These are phyloP conservation scores for Diplotaxis tenuifolia DNA, from an alignment of 345 rosid genomes.

Conservation along the genomic window DNA sequence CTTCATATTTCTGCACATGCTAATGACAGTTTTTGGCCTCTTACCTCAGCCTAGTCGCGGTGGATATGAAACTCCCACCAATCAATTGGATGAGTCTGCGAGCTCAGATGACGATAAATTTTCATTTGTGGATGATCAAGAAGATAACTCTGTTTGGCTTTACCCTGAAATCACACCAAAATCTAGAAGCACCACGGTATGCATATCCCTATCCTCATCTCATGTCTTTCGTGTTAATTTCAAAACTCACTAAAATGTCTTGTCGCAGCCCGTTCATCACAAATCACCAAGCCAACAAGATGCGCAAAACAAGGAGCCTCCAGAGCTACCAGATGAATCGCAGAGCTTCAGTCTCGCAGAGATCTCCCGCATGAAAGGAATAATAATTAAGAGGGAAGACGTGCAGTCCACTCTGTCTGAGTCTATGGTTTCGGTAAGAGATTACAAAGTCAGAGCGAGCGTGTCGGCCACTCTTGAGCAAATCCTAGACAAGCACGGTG, in stretches of 20 bases:
- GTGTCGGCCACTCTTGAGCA: conserved; percentile 21
- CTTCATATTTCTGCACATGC: not conserved
- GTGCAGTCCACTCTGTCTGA: conserved; percentile 21
- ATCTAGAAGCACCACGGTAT: conserved; percentile 33
- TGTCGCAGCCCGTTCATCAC: conserved; percentile 28
- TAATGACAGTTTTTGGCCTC: conserved; percentile 20
- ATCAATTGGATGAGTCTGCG: conserved; percentile 5
- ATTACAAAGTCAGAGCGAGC: conserved; percentile 30
- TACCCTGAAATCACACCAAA: conserved; percentile 23
- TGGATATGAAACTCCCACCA: conserved; percentile 24
- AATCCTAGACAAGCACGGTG: conserved; percentile 29
- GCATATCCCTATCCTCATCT: conserved; percentile 14
- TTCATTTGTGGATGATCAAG: conserved; percentile 35
- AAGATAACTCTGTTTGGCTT: conserved; percentile 16
- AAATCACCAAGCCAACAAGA: not conserved
- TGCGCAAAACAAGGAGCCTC: conserved; percentile 22
- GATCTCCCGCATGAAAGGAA: conserved; percentile 29
- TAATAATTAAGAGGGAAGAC: not conserved
- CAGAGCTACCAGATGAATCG: conserved; percentile 35
- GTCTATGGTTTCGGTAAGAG: conserved; percentile 37
- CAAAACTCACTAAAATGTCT: not conserved
- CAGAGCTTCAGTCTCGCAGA: conserved; percentile 25
- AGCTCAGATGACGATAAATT: conserved; percentile 34
- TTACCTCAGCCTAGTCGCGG: conserved; percentile 27
- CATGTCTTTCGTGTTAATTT: not conserved